These are phyloP conservation scores for Taiozyma sp. DNA, from an alignment of 1,139 yeast genomes.

Conservation along the genomic window DNA sequence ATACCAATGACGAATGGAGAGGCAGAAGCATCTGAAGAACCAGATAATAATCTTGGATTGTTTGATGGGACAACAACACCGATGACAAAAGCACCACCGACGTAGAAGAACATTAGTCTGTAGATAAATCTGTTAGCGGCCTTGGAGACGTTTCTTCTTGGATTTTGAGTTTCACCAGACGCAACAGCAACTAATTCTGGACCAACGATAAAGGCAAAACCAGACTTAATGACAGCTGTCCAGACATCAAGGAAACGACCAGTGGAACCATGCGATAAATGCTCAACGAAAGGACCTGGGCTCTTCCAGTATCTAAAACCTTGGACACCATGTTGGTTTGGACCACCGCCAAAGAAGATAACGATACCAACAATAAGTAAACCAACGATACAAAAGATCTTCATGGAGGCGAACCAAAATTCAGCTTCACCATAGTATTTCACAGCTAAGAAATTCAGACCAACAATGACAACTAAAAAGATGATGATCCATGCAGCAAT, in stretches of 20 bases:
- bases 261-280: slow-evolving; percentile 46
- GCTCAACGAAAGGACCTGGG: slow-evolving; percentile 51
- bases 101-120: slow-evolving; percentile 68
- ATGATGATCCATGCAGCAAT: slow-evolving; percentile 58
- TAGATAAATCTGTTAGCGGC: slow-evolving; percentile 69
- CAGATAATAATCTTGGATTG: slow-evolving; percentile 34
- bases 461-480: slow-evolving; percentile 55
- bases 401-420: slow-evolving; percentile 74
- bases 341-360: slow-evolving; percentile 84
- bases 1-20: slow-evolving; percentile 71
- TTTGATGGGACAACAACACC: slow-evolving; percentile 43
- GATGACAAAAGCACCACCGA: slow-evolving; percentile 61
- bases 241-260: slow-evolving; percentile 62
- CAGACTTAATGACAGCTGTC: slow-evolving; percentile 23
- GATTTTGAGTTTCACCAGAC: slow-evolving; percentile 71
- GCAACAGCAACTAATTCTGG: slow-evolving; percentile 70
- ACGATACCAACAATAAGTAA: slow-evolving; percentile 65
- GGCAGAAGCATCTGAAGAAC: slow-evolving; percentile 56
- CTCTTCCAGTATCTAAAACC: slow-evolving; percentile 67
- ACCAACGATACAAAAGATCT: slow-evolving; percentile 66
- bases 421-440: slow-evolving; percentile 72
- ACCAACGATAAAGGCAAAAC: slow-evolving; percentile 47
- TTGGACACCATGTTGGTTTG: slow-evolving; percentile 59
- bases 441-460: slow-evolving; percentile 68
- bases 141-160: slow-evolving; percentile 63